A percentile compares a stretch with the other conserved stretches of the same genome.
phyloP scores from a whole-genome alignment of 2,329 filamentous ascomycete species.

The Didymella exigua region DNA sequence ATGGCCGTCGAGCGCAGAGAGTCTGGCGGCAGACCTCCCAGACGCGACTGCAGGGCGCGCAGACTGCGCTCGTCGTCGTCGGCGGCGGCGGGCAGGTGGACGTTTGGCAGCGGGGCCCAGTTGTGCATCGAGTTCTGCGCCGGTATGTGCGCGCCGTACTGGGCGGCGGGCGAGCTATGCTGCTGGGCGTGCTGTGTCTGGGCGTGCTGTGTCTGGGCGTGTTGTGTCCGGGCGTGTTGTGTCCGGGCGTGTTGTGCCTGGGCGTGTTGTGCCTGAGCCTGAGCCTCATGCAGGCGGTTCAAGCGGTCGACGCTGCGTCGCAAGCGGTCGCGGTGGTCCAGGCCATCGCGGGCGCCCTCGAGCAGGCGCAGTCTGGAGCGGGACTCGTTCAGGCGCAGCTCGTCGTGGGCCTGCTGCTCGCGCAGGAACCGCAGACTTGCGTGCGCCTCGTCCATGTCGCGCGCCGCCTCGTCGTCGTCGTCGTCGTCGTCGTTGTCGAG shows the following conservation, averaged over 20 bases:
- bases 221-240: too few species aligned
- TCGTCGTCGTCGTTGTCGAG: constrained; percentile 50
- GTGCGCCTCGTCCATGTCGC: constrained; percentile 28
- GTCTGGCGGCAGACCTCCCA: too few species aligned
- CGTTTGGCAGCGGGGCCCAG: constrained; percentile 59
- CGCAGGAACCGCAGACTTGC: constrained; percentile 31
- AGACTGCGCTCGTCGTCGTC: too few species aligned
- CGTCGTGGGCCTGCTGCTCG: constrained; percentile 28
- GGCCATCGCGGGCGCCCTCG: constrained; percentile 34
- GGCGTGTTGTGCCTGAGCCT: neutral
- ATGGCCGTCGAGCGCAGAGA: constrained; percentile 47
- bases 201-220: too few species aligned
- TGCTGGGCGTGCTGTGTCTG: too few species aligned
- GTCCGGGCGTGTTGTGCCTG: neutral
- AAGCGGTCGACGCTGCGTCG: constrained; percentile 51
- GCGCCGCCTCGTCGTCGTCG: constrained; percentile 19
- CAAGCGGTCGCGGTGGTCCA: constrained; percentile 49
- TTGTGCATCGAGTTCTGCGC: constrained; percentile 63
- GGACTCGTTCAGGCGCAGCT: constrained; percentile 25
- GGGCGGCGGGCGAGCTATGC: neutral
- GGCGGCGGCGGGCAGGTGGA: too few species aligned
- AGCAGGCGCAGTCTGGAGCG: constrained; percentile 38
- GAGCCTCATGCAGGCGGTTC: constrained; percentile 48
- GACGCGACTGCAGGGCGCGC: too few species aligned
- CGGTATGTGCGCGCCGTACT: constrained; percentile 48